A percentile compares a stretch with the other conserved stretches of the same genome.
Evolutionary conservation across 352 stramenopile genomes (phyloP).

Genomic region (Thalassiosira ordinaria): DNA sequence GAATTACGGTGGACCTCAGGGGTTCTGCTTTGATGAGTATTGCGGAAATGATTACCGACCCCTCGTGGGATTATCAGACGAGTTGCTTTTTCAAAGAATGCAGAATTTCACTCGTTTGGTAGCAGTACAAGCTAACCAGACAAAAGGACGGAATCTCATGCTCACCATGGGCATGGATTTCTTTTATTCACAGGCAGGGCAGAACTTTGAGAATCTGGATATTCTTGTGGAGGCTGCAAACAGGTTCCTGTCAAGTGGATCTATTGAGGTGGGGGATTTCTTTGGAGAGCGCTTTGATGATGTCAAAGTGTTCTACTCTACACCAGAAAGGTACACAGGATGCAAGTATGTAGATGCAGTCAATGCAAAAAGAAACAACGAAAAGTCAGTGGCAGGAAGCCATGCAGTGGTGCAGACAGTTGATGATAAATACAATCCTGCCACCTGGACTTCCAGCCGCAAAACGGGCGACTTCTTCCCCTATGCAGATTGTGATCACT

Average conservation of each 20-base stretch:
- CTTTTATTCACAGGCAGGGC: conserved; percentile 25
- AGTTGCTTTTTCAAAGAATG: conserved; percentile 88
- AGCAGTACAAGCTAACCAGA: conserved; percentile 83
- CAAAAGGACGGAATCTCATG: conserved; percentile 86
- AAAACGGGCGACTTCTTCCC: conserved; percentile 98
- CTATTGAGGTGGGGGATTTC: conserved; percentile 54
- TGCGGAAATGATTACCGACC: conserved; percentile 87
- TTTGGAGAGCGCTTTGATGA: conserved; percentile 71
- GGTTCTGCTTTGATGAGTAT: conserved; percentile 85
- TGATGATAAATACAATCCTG: conserved; percentile 33
- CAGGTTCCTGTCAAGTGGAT: conserved; percentile 81
- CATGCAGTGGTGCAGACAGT: too few species aligned
- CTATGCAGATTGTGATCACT: conserved; percentile 91
- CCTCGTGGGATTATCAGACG: conserved; percentile 88
- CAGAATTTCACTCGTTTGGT: conserved; percentile 88
- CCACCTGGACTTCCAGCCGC: conserved; percentile 58
- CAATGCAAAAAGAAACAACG: conserved; percentile 38
- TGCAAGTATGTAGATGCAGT: conserved; percentile 89
- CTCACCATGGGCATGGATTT: conserved; percentile 95
- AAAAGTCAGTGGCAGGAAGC: conserved; percentile 12
- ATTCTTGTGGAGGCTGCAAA: conserved; percentile 95
- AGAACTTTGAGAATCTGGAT: conserved; percentile 92
- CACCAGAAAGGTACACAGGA: conserved; percentile 94
- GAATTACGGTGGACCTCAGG: conserved; percentile 83
- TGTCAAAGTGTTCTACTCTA: conserved; percentile 96